Evolutionary conservation across 2,329 filamentous ascomycete genomes (phyloP), one percentile per base, ranked within the genome.

Genomic region (Nemania bipapillata): DNA sequence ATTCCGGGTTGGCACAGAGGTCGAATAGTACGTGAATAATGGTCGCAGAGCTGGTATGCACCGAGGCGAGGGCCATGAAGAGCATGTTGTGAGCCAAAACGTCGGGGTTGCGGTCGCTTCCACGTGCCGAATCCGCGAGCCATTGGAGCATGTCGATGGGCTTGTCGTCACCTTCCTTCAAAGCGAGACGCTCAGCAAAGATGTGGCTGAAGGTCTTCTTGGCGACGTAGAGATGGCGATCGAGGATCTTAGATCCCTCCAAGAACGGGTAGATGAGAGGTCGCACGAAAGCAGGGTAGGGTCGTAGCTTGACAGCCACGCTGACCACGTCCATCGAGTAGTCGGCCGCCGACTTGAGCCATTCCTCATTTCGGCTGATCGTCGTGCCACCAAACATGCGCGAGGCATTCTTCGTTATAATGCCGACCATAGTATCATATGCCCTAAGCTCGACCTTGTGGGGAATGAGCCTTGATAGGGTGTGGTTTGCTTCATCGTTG

Each of bases 301-400:
- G 70, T 47, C 70, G 70, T n/a, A 72, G 57, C 37, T 68, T 68
- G 30, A 72, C 70, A 49, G 70, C 70, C 15, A 72, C 70, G 32
- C 62, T 72, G 54, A 72, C 70, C 7, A 72, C 70, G 58, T 72
- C 70, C 70, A 72, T 72, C 52, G 70, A 72, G 54, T 72, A 72
- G 61, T 68, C 67, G 28, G 70, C 70, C 11, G 70, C 70, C 7
- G 70, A 70, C 35, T 72, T 66, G 40, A 72, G 65, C 70, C 70
- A 72, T 55, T 68, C 70, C 28, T 70, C 68, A 17, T 72, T 72
- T 28, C 70, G 70, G 50, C 70, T 72, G 42, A 72, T 70, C 11
- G 28, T 5, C 0, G 70, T 72, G n/a, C 70, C 70, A 50, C 70
- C 70, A 40, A 72, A 72, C 70, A 72, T 72, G 1, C 70, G 66